Evolutionary conservation across 1,284 basidiomycete species (phyloP), one percentile per base, ranked within the genome.

Genomic region (Boletellus deceptivus): DNA sequence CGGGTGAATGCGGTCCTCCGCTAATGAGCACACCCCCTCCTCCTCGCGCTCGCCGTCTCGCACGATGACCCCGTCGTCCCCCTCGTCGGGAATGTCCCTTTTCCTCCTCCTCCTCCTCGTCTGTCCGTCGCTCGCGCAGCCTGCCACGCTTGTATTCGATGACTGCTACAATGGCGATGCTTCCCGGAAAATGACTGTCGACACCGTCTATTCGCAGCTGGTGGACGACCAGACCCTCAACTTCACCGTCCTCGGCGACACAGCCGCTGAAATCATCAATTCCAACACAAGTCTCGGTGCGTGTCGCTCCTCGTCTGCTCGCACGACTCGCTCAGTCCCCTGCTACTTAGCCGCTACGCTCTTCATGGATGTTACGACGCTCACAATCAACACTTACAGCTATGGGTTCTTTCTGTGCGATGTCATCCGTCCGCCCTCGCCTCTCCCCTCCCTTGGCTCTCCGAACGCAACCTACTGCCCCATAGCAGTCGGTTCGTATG

Each of bases 331-430:
- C 45, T 50, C 47, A 48, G 20, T 3, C n/a, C 27, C 25, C 39
- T 6, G 10, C 34, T 34, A 22, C n/a, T 42, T 35, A 59, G 39
- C 65, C 88, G 91, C 91, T 14, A 95, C 93, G 11, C 77, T 95
- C 31, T 93, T 95, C 72, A 87, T 86, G 24, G 83, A 88, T 13
- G 86, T 91, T 1, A 78, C 83, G 47, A 79, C 93, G 22, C 79
- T 94, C 42, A 92, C 91, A 7, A 82, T 93, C 60, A 78, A 77
- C 54, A 79, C 87, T 54, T 86, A 80, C 71, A 76, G 76, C 45
- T 86, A 86, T 54, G 81, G 79, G 54, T 80, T 85, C 7, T 90
- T 80, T 63, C 75, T 95, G 55, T 97, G 93, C 70, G 69, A 79
- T 35, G 77, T 81, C 29, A 72, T 96, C 44, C 83, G 86, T 27